Evolutionary conservation across 441 rosid genomes (phyloP), one percentile per base, ranked within the genome.

Genomic region (Erodium texanum): DNA sequence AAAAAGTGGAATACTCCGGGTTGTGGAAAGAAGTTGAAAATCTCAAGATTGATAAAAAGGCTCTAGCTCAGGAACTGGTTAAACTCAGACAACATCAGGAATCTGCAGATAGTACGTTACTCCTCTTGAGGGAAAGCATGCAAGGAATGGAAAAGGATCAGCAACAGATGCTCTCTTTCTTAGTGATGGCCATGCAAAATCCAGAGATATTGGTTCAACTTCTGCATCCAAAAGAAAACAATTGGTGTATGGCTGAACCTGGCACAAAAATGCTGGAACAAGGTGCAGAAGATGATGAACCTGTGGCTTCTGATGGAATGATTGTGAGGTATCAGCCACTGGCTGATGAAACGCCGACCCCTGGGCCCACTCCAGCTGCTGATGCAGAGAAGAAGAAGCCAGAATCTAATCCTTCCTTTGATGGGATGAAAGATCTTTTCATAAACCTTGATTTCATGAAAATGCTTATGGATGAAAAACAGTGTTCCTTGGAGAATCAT

Each of bases 141-240:
- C 92, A 89, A 71, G 93, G 95, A 64, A 89, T 91, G 92, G 99
- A 93, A 81, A 86, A 85, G 78, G 86, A 84, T 73, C 97, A 89
- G 71, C 95, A 91, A 68, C 93, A 89, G 86, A 81, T 93, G 99
- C 86, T 93, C 43, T 93, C 99, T 5, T 91, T 93, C 79, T 75
- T 93, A 68, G 86, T 88, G 20, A 84, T 88, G 99, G 96, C 87
- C 34, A 82, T 93, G 88, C 91, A 91, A 82, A 86, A 74, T 64
- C 99, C 99, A 0, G 83, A 86, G 62, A 77, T 93, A 70, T 73
- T 93, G 73, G 80, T 78, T 75, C 94, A 90, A 83, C 78, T 93
- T 74, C 87, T 90, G 70, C 81, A 86, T 10, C 88, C 89, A 1
- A 88, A 92, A 70, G 95, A 88, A 59, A 88, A 81, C 29, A 81